Percentiles rank a stretch among this genome's conserved stretches.
These are phyloP conservation scores for Candolleomyces efflorescens DNA, from an alignment of 768 basidiomycete genomes.

Conservation along the genomic window DNA sequence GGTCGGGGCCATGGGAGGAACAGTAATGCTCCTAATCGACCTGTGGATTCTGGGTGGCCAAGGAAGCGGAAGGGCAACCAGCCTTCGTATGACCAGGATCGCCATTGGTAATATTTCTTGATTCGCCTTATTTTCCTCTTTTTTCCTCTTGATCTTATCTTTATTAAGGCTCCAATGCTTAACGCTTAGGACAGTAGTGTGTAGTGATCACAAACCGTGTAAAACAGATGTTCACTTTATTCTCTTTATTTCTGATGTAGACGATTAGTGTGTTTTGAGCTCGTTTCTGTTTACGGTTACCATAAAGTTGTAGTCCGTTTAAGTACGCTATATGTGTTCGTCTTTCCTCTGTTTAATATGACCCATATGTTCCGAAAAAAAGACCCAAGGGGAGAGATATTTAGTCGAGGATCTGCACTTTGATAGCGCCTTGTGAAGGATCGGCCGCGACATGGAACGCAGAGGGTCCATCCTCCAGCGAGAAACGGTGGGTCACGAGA, in stretches of 20 bases:
- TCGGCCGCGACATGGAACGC: slow-evolving; percentile 80
- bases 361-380: too few relatives aligned
- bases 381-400: too few relatives aligned
- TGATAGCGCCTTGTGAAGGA: slow-evolving; percentile 62
- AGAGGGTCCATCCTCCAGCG: slow-evolving; percentile 65
- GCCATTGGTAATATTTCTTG: slow-evolving; percentile 15
- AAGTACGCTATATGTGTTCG: too few relatives aligned
- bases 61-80: slow-evolving; percentile 34
- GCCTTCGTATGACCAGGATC: slow-evolving; percentile 5
- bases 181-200: too few relatives aligned
- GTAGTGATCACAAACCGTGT: too few relatives aligned
- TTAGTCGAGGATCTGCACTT: slow-evolving; percentile 62
- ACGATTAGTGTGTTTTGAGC: too few relatives aligned
- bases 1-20: slow-evolving; percentile 29
- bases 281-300: too few relatives aligned
- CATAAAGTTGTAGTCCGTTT: too few relatives aligned
- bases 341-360: too few relatives aligned
- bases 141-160: neutral
- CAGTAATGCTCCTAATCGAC: slow-evolving; percentile 25
- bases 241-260: too few relatives aligned
- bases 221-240: too few relatives aligned
- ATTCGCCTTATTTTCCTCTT: slow-evolving; percentile 6
- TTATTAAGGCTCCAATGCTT: neutral
- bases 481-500: slow-evolving; percentile 74
- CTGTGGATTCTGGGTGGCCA: slow-evolving; percentile 60